These are phyloP conservation scores for Salinomyces thailandicus DNA, from an alignment of 2,329 filamentous ascomycete species.

Conservation along the genomic window DNA sequence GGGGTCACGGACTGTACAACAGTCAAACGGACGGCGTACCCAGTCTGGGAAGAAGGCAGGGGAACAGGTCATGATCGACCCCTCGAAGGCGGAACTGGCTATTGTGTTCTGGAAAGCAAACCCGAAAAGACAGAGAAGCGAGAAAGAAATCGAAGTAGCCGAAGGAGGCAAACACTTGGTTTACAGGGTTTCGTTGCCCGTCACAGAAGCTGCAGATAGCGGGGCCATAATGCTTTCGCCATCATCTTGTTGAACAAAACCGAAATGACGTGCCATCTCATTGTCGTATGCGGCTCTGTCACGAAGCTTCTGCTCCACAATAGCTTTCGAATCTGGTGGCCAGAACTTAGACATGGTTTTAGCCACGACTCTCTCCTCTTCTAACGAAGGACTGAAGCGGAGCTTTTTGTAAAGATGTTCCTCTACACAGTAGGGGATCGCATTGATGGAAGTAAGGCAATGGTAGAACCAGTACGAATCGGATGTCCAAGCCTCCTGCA, in stretches of 20 bases:
- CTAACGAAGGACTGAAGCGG: neutral
- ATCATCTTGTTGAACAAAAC: neutral
- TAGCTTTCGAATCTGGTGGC: neutral
- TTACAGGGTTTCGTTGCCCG: neutral
- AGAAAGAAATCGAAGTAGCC: neutral
- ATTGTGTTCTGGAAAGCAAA: neutral
- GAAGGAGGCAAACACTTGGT: neutral
- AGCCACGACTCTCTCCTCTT: neutral
- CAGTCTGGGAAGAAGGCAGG: neutral
- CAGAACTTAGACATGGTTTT: neutral
- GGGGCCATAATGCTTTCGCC: neutral
- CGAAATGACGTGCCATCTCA: conserved; percentile 1
- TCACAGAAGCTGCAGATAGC: neutral
- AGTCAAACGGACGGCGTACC: no score
- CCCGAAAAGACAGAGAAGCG: neutral
- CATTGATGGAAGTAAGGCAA: neutral
- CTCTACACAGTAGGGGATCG: neutral
- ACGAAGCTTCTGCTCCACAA: conserved; percentile 1
- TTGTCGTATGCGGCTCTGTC: conserved; percentile 2
- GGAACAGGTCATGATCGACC: conserved; percentile 1
- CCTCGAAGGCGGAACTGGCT: neutral
- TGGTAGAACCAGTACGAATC: neutral
- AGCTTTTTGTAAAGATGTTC: conserved; percentile 1
- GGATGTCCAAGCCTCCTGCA: neutral
- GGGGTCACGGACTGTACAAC: no score